phyloP scores from a whole-genome alignment of 129 eudicot species.

The Flaveria brownii region DNA sequence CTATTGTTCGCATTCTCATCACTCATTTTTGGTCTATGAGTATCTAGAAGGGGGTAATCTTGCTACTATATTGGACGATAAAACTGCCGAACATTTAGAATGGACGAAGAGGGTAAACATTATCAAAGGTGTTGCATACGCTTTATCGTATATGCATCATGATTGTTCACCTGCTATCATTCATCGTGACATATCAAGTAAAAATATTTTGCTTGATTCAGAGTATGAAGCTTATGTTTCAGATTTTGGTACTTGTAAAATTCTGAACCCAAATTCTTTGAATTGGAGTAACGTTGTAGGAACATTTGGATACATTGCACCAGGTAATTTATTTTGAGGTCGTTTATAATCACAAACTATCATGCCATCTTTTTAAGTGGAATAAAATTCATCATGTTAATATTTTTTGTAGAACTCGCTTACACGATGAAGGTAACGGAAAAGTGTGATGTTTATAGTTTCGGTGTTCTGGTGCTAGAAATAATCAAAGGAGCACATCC shows the following conservation, averaged over 20 bases:
- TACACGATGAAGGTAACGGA: conserved; percentile 34
- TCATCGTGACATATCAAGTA: conserved; percentile 43
- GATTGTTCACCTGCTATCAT: conserved; percentile 39
- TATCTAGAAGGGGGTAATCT: conserved; percentile 36
- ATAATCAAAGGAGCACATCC: conserved; percentile 85
- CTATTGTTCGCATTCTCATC: conserved; percentile 27
- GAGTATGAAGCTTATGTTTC: conserved; percentile 42
- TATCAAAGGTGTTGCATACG: conserved; percentile 35
- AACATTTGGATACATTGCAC: conserved; percentile 43
- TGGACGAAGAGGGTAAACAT: conserved; percentile 39
- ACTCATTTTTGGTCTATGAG: conserved; percentile 37
- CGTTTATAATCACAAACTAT: neutral
- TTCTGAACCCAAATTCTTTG: conserved; percentile 26
- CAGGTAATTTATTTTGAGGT: conserved; percentile 19
- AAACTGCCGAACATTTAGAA: conserved; percentile 12
- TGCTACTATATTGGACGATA: neutral
- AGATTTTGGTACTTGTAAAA: conserved; percentile 38
- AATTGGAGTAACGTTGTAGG: conserved; percentile 40
- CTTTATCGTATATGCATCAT: conserved; percentile 44
- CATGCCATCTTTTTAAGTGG: neutral
- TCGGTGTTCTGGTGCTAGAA: conserved; percentile 47
- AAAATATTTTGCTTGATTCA: conserved; percentile 36
- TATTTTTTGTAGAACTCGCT: conserved; percentile 27
- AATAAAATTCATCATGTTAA: neutral
- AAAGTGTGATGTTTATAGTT: conserved; percentile 42